Conservation (phyloP, 2,329 filamentous ascomycete genomes). For the Penicillium sp. region DNA sequence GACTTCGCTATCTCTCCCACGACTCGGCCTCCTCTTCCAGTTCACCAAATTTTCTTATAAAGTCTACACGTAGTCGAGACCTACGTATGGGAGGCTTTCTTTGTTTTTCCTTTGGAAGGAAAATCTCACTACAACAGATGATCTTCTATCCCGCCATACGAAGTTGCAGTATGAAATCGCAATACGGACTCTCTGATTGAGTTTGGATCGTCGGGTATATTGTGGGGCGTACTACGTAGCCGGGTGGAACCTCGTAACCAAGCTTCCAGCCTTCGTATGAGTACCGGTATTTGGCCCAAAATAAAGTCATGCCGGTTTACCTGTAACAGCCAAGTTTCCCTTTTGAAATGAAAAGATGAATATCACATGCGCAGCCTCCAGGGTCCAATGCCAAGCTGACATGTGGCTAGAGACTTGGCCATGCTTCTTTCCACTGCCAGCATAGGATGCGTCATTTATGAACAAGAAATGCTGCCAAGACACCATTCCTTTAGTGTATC, state of each 20-base stretch:
- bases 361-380: not conserved
- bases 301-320: not conserved
- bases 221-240: not conserved
- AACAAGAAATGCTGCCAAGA: not conserved
- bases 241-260: not conserved
- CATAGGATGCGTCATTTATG: not conserved
- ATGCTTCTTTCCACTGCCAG: not conserved
- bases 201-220: not conserved
- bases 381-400: not conserved
- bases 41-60: not conserved
- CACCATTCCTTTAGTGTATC: not conserved
- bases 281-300: not conserved
- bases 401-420: not conserved
- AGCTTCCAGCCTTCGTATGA: not conserved
- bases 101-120: too few relatives aligned
- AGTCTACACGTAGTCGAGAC: not conserved
- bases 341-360: not conserved
- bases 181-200: not conserved
- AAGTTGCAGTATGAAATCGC: not conserved
- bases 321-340: not conserved
- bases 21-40: not conserved
- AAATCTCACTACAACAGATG: too few relatives aligned
- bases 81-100: not conserved
- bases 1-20: not conserved
- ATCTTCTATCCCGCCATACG: not conserved